phyloP scores from a whole-genome alignment of 768 basidiomycete genomes.

The Sarcodon sp. region DNA sequence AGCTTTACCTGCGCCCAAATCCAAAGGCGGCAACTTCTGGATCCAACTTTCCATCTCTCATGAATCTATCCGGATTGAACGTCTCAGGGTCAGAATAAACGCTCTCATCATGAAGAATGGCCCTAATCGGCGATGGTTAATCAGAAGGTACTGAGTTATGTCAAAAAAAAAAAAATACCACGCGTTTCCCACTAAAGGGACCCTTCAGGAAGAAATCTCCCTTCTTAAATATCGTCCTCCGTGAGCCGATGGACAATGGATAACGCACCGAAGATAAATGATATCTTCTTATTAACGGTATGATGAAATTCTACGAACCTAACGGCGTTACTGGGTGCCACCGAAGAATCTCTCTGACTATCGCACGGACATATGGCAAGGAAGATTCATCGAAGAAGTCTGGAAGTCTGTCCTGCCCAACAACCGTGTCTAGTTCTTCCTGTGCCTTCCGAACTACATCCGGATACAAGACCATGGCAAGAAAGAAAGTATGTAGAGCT shows the following conservation, averaged over 20 bases:
- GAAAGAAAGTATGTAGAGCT: slow-evolving; percentile 19
- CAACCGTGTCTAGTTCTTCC: slow-evolving; percentile 25
- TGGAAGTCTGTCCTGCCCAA: slow-evolving; percentile 22
- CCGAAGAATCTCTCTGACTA: slow-evolving; percentile 20
- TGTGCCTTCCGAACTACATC: slow-evolving; percentile 23
- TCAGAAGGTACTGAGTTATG: too few relatives aligned
- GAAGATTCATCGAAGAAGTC: slow-evolving; percentile 15
- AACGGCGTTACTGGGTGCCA: slow-evolving; percentile 12
- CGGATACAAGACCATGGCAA: slow-evolving; percentile 26
- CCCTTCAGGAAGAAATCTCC: slow-evolving; percentile 16
- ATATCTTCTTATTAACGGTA: not conserved
- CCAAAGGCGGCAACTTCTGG: slow-evolving; percentile 17
- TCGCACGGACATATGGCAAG: slow-evolving; percentile 23
- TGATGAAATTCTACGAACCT: slow-evolving; percentile 1
- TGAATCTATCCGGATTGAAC: slow-evolving; percentile 27
- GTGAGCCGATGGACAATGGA: slow-evolving; percentile 34
- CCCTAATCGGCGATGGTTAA: slow-evolving; percentile 14
- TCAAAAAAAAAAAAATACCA: slow-evolving; percentile 8
- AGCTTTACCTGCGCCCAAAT: slow-evolving; percentile 12
- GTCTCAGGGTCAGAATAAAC: slow-evolving; percentile 18
- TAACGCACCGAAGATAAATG: not conserved
- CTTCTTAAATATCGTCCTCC: slow-evolving; percentile 51
- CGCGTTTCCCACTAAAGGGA: slow-evolving; percentile 13
- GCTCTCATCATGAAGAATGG: slow-evolving; percentile 24
- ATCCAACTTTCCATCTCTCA: slow-evolving; percentile 17